phyloP scores from a whole-genome alignment of 2,329 filamentous ascomycete species.

The Nigrospora osmanthi region DNA sequence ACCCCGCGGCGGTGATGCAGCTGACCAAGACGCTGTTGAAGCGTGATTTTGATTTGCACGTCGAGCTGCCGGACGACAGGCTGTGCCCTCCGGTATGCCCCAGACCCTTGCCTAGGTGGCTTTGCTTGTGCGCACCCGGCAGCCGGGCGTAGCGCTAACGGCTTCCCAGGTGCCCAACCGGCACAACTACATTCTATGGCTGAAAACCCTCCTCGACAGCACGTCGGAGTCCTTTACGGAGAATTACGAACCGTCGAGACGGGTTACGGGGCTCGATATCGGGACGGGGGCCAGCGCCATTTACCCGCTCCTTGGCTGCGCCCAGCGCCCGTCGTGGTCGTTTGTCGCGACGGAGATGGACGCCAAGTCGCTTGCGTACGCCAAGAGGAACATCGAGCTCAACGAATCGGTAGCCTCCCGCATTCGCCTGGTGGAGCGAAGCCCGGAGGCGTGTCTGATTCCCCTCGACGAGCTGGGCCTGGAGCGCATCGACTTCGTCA shows the following conservation, averaged over 20 bases:
- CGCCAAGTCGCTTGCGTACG: slow-evolving; percentile 55
- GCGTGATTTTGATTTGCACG: slow-evolving; percentile 62
- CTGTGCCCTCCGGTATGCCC: slow-evolving; percentile 72
- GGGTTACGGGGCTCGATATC: slow-evolving; percentile 68
- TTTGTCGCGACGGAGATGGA: slow-evolving; percentile 80
- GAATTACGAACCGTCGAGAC: slow-evolving; percentile 31
- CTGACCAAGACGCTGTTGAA: slow-evolving; percentile 74
- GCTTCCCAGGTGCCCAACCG: slow-evolving; percentile 51
- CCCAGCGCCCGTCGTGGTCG: slow-evolving; percentile 58
- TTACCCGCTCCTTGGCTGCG: slow-evolving; percentile 75
- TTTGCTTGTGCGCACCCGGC: too few species aligned
- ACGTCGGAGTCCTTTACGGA: slow-evolving; percentile 42
- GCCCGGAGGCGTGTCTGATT: slow-evolving; percentile 47
- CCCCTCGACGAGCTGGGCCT: slow-evolving; percentile 48
- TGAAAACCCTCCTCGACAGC: slow-evolving; percentile 73
- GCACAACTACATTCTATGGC: slow-evolving; percentile 86
- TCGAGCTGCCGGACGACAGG: slow-evolving; percentile 68
- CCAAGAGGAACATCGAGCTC: slow-evolving; percentile 55
- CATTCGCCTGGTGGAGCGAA: slow-evolving; percentile 55
- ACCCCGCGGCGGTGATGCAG: slow-evolving; percentile 69
- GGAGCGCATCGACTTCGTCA: slow-evolving; percentile 64
- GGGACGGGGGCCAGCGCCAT: slow-evolving; percentile 89
- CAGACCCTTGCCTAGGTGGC: too few species aligned
- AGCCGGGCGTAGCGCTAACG: background rate
- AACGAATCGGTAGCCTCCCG: slow-evolving; percentile 55